Evolutionary conservation across 2,329 filamentous ascomycete species (phyloP).

Genomic region (Boeremia lycopersici): DNA sequence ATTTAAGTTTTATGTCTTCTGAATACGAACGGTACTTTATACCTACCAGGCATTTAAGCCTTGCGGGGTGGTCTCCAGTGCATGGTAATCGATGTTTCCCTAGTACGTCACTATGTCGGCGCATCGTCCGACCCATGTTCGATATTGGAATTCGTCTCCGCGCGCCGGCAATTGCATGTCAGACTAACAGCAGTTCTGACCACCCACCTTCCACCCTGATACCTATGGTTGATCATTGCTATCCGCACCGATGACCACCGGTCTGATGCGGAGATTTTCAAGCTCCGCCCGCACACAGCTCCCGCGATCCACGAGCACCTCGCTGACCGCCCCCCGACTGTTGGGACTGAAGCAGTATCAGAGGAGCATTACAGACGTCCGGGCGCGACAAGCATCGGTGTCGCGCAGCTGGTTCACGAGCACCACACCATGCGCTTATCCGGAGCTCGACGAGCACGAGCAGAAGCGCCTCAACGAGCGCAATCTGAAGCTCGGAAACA

Average conservation of each 20-base stretch:
- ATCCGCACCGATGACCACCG: slow-evolving; percentile 48
- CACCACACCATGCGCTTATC: slow-evolving; percentile 37
- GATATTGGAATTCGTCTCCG: slow-evolving; percentile 4
- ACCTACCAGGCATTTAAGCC: neutral
- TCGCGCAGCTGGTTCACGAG: slow-evolving; percentile 54
- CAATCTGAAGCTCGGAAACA: slow-evolving; percentile 66
- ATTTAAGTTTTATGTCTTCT: neutral
- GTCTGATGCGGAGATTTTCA: slow-evolving; percentile 55
- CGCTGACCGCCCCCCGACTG: slow-evolving; percentile 34
- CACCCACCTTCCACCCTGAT: slow-evolving; percentile 13
- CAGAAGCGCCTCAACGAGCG: slow-evolving; percentile 63
- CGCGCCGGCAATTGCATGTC: slow-evolving; percentile 11
- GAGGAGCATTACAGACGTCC: slow-evolving; percentile 40
- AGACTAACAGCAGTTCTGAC: slow-evolving; percentile 13
- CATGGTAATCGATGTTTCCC: neutral
- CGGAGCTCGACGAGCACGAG: slow-evolving; percentile 43
- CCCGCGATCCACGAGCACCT: slow-evolving; percentile 24
- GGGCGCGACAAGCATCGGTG: slow-evolving; percentile 38
- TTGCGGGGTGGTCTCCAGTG: slow-evolving; percentile 11
- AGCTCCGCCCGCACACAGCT: slow-evolving; percentile 48
- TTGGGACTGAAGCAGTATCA: slow-evolving; percentile 43
- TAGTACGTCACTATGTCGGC: slow-evolving; percentile 29
- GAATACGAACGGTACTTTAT: slow-evolving; percentile 4
- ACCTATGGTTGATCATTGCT: slow-evolving; percentile 40
- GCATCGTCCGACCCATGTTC: slow-evolving; percentile 13